Evolutionary conservation across 805 yeast genomes (phyloP), one percentile per base, ranked within the genome.

Genomic region (Zygosaccharomyces kombuchaensis): DNA sequence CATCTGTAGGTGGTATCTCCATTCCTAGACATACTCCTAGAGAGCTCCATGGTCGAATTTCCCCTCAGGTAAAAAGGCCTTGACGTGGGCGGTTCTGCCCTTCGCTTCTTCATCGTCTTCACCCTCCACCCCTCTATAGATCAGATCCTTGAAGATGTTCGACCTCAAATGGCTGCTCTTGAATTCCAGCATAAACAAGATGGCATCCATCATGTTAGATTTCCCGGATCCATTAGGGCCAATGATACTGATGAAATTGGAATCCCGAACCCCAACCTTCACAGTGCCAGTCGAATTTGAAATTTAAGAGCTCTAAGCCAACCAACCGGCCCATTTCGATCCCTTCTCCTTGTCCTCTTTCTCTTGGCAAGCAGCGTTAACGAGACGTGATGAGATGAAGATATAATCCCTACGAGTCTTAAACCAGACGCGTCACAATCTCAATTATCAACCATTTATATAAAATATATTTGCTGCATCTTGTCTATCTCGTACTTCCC

Each of bases 191-290:
- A 91, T 98, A 65, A 93, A 93, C 16, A 96, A 84, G 37, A 93
- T 84, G 29, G 99, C 97, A 63, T 93, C 99, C 85, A 93, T 90
- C 81, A 93, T 85, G 61, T 93, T 93, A 34, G 96, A 86, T 68
- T 93, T 93, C 6, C 99, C 99, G 0, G 97, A 85, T 26, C 99
- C 99, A 73, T 93, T 93, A 12, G 98, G 98, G 1, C 99, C 99
- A 47, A 93, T 86, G 51, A 93, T 87, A 36, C 95, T 83, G 1
- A 96, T 87, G 70, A 93, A 93, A 49, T 76, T 73, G 0, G 90
- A 78, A 9, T 82, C 74, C 0, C 96, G 96, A 65, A 93, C 85
- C 2, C 93, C 95, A 17, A 91, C 78, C 4, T 74, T 73, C 13
- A 87, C 75, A 0, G 77, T 74, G 0, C 96, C 77, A 73, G 62